phyloP scores from a whole-genome alignment of 1,284 basidiomycete genomes.

The Pseudozyma thailandica region DNA sequence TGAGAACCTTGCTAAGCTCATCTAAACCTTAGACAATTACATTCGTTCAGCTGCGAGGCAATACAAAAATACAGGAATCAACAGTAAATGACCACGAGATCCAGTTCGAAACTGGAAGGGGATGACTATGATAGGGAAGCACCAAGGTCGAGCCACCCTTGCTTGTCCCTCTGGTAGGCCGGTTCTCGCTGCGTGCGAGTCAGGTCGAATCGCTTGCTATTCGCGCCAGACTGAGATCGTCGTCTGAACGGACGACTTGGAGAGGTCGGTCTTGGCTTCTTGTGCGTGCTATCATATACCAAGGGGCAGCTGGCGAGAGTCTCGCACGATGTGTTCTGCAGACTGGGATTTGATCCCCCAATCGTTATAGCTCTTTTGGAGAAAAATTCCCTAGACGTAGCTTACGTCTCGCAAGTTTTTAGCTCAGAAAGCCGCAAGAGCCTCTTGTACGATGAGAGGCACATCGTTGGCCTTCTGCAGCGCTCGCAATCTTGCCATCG shows the following conservation, averaged over 20 bases:
- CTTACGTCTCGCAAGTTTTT: no score
- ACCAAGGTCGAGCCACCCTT: conserved; percentile 29
- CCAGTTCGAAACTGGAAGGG: no score
- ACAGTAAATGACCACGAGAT: no score
- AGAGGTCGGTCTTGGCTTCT: conserved; percentile 4
- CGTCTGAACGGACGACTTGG: conserved; percentile 2
- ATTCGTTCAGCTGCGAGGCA: not conserved
- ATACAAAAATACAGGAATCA: no score
- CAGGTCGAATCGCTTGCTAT: conserved; percentile 2
- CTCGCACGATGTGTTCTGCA: no score
- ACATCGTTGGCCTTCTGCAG: conserved; percentile 51
- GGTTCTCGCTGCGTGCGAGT: conserved; percentile 22
- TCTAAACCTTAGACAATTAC: conserved; percentile 12
- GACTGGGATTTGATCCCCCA: no score
- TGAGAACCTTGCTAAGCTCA: conserved; percentile 44
- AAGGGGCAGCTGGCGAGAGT: no score
- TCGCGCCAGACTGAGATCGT: not conserved
- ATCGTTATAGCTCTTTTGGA: no score
- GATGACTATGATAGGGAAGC: conserved; percentile 21
- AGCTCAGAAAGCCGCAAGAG: conserved; percentile 40
- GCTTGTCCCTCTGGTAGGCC: conserved; percentile 24
- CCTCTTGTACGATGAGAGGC: conserved; percentile 50
- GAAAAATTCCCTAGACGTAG: no score
- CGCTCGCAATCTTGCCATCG: conserved; percentile 36
- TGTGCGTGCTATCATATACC: conserved; percentile 1